Conservation (phyloP, 192 early-diverging fungal genomes). For the Lobosporangium transversale region DNA sequence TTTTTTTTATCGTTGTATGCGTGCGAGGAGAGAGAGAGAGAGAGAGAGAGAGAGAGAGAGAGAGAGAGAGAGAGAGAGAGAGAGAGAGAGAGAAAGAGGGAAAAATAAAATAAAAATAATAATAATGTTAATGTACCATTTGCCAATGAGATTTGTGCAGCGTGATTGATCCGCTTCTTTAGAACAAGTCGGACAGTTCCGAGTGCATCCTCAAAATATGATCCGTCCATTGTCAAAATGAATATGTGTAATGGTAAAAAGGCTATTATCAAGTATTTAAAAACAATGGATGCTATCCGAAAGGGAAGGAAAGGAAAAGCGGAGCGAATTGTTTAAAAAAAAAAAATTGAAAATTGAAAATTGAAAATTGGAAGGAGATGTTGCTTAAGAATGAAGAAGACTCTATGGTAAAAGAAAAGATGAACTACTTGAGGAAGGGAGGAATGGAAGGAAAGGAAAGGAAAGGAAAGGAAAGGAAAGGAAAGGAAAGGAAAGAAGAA, state of each 20-base stretch:
- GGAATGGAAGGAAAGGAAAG: background rate
- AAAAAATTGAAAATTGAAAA: no score
- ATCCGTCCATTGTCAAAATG: slow-evolving; percentile 20
- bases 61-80: no score
- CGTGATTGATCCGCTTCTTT: slow-evolving; percentile 37
- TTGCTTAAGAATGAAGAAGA: background rate
- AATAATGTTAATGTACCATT: no score
- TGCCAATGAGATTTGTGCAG: slow-evolving; percentile 34
- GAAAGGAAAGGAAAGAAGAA: background rate
- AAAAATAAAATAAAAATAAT: no score
- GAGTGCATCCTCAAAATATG: slow-evolving; percentile 27
- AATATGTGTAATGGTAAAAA: no score
- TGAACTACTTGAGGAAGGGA: background rate
- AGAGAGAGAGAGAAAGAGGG: no score
- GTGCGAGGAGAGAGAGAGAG: no score
- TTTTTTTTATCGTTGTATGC: no score
- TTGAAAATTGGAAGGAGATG: background rate
- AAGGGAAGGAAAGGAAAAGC: no score
- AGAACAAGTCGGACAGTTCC: slow-evolving; percentile 26
- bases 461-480: background rate
- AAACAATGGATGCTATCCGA: background rate
- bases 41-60: no score
- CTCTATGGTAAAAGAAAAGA: background rate
- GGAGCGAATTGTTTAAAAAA: no score
- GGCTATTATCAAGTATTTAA: no score